Evolutionary conservation across 2,329 filamentous ascomycete genomes (phyloP).

Genomic region (Cercospora sojina): DNA sequence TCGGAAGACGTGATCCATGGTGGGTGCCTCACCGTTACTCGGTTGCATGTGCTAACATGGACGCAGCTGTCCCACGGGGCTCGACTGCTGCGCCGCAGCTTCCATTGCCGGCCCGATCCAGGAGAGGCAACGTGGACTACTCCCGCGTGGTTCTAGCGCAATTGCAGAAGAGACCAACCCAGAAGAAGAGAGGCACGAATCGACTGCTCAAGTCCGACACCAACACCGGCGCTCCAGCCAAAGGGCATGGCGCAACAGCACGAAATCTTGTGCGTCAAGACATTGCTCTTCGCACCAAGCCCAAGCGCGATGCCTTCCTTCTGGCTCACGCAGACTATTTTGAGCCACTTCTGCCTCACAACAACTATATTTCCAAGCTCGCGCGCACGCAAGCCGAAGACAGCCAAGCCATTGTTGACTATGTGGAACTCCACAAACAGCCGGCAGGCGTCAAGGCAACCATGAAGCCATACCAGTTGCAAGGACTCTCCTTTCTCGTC

Average conservation of each 20-base stretch:
- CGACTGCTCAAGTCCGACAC: constrained; percentile 25
- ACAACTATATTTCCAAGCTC: constrained; percentile 47
- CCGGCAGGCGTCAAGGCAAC: constrained; percentile 48
- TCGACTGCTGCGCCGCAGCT: neutral
- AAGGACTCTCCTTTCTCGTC: constrained; percentile 52
- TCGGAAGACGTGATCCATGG: constrained; percentile 29
- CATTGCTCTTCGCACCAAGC: constrained; percentile 45
- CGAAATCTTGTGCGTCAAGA: constrained; percentile 44
- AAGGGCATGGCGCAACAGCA: constrained; percentile 37
- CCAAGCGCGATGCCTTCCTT: constrained; percentile 49
- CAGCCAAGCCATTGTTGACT: constrained; percentile 38
- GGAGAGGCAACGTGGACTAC: constrained; percentile 30
- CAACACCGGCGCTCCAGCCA: neutral
- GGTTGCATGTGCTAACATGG: neutral
- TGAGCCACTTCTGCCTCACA: constrained; percentile 47
- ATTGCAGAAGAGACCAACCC: constrained; percentile 16
- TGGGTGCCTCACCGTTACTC: neutral
- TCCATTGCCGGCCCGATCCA: constrained; percentile 31
- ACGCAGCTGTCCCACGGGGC: constrained; percentile 17
- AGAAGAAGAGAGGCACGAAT: constrained; percentile 14
- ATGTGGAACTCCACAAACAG: constrained; percentile 45
- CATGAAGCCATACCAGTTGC: constrained; percentile 54
- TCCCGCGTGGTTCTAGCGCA: constrained; percentile 13
- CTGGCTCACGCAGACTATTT: constrained; percentile 48
- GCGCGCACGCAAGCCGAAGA: constrained; percentile 20